These are phyloP conservation scores for Trichosporon asahii DNA, from an alignment of 1,284 basidiomycete genomes.

Conservation along the genomic window DNA sequence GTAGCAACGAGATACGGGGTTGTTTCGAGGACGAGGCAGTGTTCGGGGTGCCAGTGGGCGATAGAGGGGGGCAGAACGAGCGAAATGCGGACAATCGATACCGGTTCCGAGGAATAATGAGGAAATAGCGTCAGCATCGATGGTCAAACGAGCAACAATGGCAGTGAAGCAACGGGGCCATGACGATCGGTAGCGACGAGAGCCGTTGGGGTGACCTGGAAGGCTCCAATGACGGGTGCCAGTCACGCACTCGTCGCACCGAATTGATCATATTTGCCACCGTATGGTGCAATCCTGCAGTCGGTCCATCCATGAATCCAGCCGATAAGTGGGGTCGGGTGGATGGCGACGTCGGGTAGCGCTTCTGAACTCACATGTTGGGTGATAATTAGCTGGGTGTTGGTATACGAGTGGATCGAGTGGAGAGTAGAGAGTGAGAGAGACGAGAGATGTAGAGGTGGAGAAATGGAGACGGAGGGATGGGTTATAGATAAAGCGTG, in stretches of 20 bases:
- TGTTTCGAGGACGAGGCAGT: not conserved
- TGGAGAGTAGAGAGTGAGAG: not conserved
- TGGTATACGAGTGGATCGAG: not conserved
- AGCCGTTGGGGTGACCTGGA: not conserved
- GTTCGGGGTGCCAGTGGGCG: not conserved
- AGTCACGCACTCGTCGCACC: not conserved
- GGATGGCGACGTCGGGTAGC: not conserved
- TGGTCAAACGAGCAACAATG: not conserved
- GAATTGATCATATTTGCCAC: not conserved
- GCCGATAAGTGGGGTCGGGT: not conserved
- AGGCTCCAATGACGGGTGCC: not conserved
- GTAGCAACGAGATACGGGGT: not conserved
- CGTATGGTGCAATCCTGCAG: conserved; percentile 1
- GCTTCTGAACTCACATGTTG: conserved; percentile 17
- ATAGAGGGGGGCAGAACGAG: not conserved
- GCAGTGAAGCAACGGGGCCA: not conserved
- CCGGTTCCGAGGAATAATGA: not conserved
- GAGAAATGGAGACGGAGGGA: not conserved
- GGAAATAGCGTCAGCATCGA: not conserved
- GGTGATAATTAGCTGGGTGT: not conserved
- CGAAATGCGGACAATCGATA: not conserved
- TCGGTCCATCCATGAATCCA: not conserved
- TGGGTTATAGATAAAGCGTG: not conserved
- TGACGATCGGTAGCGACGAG: not conserved
- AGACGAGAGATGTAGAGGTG: not conserved